Evolutionary conservation across 371 early-diverging fungal species (phyloP).

Genomic region (Actinomortierella ambigua): DNA sequence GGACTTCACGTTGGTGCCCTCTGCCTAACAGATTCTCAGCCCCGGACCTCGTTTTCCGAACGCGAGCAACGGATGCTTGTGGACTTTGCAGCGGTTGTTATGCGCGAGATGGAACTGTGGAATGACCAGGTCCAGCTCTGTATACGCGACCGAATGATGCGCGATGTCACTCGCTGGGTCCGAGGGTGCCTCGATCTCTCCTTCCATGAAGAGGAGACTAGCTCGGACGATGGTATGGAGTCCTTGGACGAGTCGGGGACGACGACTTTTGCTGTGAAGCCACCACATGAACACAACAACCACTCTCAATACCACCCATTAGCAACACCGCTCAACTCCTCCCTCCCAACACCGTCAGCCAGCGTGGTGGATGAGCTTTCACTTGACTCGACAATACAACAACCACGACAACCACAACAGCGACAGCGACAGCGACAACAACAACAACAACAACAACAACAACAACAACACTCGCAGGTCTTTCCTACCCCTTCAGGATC

Average conservation of each 20-base stretch:
- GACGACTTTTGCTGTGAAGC: neutral
- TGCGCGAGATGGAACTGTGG: conserved; percentile 52
- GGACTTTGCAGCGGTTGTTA: conserved; percentile 47
- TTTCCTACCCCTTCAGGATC: conserved; percentile 44
- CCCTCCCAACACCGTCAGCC: neutral
- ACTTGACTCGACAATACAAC: conserved; percentile 1
- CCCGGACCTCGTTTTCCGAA: conserved; percentile 22
- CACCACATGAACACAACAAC: neutral
- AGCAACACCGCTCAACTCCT: neutral
- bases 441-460: neutral
- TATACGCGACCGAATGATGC: conserved; percentile 45
- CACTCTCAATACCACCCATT: neutral
- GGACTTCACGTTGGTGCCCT: conserved; percentile 45
- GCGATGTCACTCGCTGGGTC: conserved; percentile 44
- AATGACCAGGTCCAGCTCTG: conserved; percentile 46
- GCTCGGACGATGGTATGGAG: too few relatives aligned
- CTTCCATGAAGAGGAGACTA: neutral
- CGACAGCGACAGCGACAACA: neutral
- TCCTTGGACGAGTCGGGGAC: conserved; percentile 2
- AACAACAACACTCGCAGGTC: conserved; percentile 2
- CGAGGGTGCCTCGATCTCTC: conserved; percentile 35
- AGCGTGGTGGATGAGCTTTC: conserved; percentile 3
- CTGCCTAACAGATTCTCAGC: conserved; percentile 39
- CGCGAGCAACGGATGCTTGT: conserved; percentile 22
- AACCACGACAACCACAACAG: conserved; percentile 2